Conservation (phyloP, 768 basidiomycete species). For the Leccinellum luteum region DNA sequence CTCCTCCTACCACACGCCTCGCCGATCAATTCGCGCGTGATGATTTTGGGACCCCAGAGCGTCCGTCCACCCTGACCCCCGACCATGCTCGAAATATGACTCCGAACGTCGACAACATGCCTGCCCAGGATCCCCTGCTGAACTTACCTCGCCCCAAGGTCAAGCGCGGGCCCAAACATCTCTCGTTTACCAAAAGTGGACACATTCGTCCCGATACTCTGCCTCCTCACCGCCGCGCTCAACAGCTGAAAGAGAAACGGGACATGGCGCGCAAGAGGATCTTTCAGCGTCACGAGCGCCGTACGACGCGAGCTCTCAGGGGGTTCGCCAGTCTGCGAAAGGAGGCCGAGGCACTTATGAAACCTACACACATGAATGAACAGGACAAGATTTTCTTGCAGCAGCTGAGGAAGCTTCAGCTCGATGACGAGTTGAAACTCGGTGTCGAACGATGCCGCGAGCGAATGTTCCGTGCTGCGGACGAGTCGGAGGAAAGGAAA, state of each 20-base stretch:
- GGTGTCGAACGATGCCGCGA: conserved; percentile 23
- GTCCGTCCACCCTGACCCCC: neutral
- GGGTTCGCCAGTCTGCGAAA: conserved; percentile 2
- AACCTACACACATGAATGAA: conserved; percentile 6
- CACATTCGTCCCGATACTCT: neutral
- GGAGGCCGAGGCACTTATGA: conserved; percentile 22
- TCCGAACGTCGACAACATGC: neutral
- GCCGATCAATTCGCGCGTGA: neutral
- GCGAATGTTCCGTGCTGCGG: conserved; percentile 22
- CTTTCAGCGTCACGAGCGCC: conserved; percentile 1
- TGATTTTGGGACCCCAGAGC: neutral
- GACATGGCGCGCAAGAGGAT: neutral
- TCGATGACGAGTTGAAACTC: conserved; percentile 11
- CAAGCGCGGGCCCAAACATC: conserved; percentile 17
- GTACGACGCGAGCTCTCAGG: neutral
- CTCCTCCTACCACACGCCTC: conserved; percentile 8
- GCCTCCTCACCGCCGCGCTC: conserved; percentile 4
- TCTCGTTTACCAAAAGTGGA: neutral
- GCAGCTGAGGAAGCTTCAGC: conserved; percentile 18
- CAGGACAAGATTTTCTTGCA: conserved; percentile 27
- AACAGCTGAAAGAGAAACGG: conserved; percentile 10
- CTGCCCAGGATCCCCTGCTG: neutral
- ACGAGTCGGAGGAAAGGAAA: conserved; percentile 7
- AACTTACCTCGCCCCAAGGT: conserved; percentile 6
- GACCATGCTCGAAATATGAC: neutral